These are phyloP conservation scores for Schizopora paradoxa DNA, from an alignment of 1,284 basidiomycete species.

Conservation along the genomic window DNA sequence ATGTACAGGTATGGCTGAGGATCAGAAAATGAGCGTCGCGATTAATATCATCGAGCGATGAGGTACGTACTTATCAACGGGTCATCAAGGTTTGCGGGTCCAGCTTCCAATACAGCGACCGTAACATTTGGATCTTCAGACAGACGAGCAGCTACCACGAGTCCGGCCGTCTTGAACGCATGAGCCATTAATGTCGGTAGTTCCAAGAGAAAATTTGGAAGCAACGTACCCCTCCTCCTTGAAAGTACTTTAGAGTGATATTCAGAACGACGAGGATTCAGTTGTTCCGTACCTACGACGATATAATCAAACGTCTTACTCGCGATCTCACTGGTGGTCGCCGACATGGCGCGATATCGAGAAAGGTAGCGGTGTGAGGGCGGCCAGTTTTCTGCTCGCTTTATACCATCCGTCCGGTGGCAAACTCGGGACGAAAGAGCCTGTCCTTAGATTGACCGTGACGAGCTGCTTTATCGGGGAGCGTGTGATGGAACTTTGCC, in stretches of 20 bases:
- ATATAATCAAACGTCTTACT: conserved; percentile 13
- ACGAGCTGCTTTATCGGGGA: too few relatives aligned
- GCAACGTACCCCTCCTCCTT: conserved; percentile 14
- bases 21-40: conserved; percentile 4
- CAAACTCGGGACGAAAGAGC: too few relatives aligned
- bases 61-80: conserved; percentile 25
- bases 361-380: too few relatives aligned
- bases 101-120: conserved; percentile 38
- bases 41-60: conserved; percentile 11
- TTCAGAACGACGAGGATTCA: background rate
- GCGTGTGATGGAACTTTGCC: too few relatives aligned
- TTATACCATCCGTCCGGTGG: too few relatives aligned
- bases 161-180: conserved; percentile 29
- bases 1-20: conserved; percentile 18
- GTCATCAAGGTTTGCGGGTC: conserved; percentile 30
- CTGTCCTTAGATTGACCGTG: too few relatives aligned
- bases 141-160: conserved; percentile 40
- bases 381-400: too few relatives aligned
- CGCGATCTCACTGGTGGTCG: background rate
- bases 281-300: conserved; percentile 8
- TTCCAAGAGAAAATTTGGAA: background rate
- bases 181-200: background rate
- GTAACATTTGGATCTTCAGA: conserved; percentile 34
- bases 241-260: background rate
- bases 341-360: too few relatives aligned